Percentiles rank a stretch among this genome's conserved stretches.
Evolutionary conservation across 192 early-diverging fungal genomes (phyloP).

Genomic region (Diversispora epigaea): DNA sequence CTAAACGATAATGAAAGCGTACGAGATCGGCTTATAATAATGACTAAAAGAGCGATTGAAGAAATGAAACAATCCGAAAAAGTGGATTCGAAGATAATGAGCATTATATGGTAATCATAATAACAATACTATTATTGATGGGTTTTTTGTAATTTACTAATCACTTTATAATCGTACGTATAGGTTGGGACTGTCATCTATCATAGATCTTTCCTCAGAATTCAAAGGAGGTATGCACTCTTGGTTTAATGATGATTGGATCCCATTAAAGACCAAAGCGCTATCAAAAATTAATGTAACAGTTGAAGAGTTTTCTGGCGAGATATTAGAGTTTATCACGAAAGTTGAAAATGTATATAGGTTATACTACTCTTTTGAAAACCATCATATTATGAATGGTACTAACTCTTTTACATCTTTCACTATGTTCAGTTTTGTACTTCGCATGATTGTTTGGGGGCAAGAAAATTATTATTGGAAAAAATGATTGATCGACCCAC

Average conservation of each 20-base stretch:
- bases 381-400: conserved; percentile 3
- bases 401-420: neutral
- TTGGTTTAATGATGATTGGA: neutral
- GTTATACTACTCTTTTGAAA: no score
- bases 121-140: neutral
- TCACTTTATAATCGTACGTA: neutral
- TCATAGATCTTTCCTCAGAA: conserved; percentile 29
- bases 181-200: conserved; percentile 29
- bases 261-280: no score
- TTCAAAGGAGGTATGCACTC: conserved; percentile 26
- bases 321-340: no score
- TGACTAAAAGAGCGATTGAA: neutral
- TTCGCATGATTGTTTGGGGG: neutral
- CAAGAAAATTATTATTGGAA: conserved; percentile 6
- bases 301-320: neutral
- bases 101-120: neutral
- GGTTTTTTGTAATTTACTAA: neutral
- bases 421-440: conserved; percentile 8
- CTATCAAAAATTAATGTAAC: no score
- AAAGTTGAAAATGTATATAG: no score
- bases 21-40: neutral
- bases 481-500: neutral
- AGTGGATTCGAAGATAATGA: neutral
- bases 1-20: conserved; percentile 18
- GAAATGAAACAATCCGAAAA: neutral